Evolutionary conservation across 2,329 filamentous ascomycete species (phyloP), one percentile per base, ranked within the genome.

Genomic region (Laburnicola sp.): DNA sequence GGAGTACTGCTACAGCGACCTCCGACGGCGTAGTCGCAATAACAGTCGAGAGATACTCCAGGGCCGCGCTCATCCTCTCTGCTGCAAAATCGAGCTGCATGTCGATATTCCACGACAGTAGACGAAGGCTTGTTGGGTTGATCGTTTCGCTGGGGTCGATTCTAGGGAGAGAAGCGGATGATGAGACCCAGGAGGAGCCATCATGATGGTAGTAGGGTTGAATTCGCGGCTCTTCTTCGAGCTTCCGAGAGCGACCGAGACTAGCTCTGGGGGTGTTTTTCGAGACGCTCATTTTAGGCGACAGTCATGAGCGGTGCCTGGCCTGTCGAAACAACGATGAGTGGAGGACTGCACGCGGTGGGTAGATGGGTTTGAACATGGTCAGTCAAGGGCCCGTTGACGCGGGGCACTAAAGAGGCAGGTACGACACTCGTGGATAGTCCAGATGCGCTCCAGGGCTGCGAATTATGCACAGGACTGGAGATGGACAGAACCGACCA

Each of bases 51-150:
- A 79, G 69, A 57, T 79, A 65, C 4, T 58, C 42, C 3, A 80
- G 56, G 1, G 75, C 78, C 3, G 68, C 68, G 2, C 49, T 48
- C 75, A 79, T 79, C 21, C 78, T 71, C 22, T 74, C 63, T 22
- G 69, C 51, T 1, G 65, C 59, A 38, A 65, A 74, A 0, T 68
- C 69, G 6, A 71, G 58, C 53, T 75, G 73, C 54, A 78, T 74
- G 60, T 80, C 77, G 54, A 80, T 80, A 58, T 80, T 80, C 77
- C 77, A 80, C 41, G 74, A 75, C 40, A 76, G 66, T 5, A 79
- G 54, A 22, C 65, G 60, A 7, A 70, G 45, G 28, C 38, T 28
- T 7, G 50, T 56, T 3, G 53, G 21, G 8, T 56, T 43, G 3
- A 53, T n/a, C 6, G 35, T 6, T 25, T 35, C 7, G 9, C 28